Evolutionary conservation across 805 yeast species (phyloP).

Genomic region (Ogataea paraovalis): DNA sequence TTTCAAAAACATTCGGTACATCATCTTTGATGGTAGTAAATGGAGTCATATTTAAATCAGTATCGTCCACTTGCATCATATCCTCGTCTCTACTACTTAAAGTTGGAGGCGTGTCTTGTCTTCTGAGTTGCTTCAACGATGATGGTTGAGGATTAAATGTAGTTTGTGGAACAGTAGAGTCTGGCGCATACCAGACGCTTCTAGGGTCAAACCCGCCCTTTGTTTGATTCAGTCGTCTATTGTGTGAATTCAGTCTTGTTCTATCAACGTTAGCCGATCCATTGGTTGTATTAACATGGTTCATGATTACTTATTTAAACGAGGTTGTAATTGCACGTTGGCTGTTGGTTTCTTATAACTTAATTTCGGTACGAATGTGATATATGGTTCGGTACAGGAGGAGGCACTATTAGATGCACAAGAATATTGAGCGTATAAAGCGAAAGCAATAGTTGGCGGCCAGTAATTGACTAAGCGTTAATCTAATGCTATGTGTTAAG

Average conservation of each 20-base stretch:
- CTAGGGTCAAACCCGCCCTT: slow-evolving; percentile 3
- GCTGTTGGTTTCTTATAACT: no score
- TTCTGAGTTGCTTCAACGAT: neutral
- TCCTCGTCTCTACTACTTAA: neutral
- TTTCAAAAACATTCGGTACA: slow-evolving; percentile 4
- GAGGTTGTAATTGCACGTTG: no score
- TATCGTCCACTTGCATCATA: slow-evolving; percentile 1
- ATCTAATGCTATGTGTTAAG: no score
- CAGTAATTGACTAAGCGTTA: no score
- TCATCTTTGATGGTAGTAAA: slow-evolving; percentile 2
- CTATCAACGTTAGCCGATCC: neutral
- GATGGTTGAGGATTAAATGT: neutral
- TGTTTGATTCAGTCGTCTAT: neutral
- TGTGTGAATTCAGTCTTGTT: neutral
- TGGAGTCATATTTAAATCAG: neutral
- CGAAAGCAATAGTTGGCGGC: no score
- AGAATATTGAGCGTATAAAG: no score
- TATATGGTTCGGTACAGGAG: no score
- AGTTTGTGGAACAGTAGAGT: neutral
- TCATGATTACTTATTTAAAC: no score
- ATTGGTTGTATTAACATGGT: neutral
- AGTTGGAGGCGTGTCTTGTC: neutral
- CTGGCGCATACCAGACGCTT: neutral
- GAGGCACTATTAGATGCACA: no score
- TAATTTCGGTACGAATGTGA: no score